Conservation (phyloP, 495 filamentous ascomycete genomes). For the Tirmania nivea region DNA sequence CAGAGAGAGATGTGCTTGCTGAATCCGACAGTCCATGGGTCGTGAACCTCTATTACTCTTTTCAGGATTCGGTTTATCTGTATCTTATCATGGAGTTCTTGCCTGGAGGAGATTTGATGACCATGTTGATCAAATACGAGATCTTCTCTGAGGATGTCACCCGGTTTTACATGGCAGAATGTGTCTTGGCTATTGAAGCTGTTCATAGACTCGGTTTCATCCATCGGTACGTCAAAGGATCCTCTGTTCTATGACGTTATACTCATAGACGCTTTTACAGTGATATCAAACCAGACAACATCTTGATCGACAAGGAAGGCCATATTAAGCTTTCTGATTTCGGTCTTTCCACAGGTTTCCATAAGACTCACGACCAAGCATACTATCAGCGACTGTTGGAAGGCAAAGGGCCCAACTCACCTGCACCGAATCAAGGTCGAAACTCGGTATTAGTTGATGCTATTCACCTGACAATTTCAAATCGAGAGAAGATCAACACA, state of each 20-base stretch:
- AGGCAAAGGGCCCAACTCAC: conserved; percentile 39
- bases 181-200: conserved; percentile 89
- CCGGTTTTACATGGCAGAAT: conserved; percentile 97
- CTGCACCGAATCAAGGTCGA: conserved; percentile 31
- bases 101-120: conserved; percentile 96
- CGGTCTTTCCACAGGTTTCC: conserved; percentile 90
- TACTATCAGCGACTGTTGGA: conserved; percentile 96
- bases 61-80: conserved; percentile 84
- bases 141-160: conserved; percentile 98
- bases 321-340: conserved; percentile 99
- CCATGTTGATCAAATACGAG: conserved; percentile 99
- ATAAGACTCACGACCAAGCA: conserved; percentile 89
- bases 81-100: conserved; percentile 99
- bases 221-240: conserved; percentile 48
- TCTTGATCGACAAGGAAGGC: conserved; percentile 79
- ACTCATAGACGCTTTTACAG: conserved; percentile 25
- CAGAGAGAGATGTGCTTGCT: conserved; percentile 90
- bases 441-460: conserved; percentile 90
- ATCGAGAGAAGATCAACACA: conserved; percentile 89
- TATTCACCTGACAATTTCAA: conserved; percentile 94
- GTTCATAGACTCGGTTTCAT: conserved; percentile 97
- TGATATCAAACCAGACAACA: conserved; percentile 98
- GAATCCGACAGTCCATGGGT: conserved; percentile 98
- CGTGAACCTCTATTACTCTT: conserved; percentile 91
- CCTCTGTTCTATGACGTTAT: not conserved